Base-by-base conservation (phyloP, 2,329 filamentous ascomycete genomes). In the Talaromyces sp. region DNA sequence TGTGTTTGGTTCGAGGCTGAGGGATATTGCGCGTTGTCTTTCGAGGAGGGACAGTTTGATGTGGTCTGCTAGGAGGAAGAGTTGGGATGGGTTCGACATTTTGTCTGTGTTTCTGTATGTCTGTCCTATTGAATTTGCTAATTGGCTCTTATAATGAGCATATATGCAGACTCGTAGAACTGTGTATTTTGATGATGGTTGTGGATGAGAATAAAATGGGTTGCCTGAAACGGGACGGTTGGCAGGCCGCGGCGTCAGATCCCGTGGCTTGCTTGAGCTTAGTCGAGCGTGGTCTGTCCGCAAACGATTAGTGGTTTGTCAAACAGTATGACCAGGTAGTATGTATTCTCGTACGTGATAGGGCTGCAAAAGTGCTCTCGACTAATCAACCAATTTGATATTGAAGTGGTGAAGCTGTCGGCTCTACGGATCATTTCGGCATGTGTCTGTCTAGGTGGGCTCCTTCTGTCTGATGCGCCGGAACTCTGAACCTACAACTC, bases 11-110 rank as follows among this genome's bases (percentile, higher is more conserved):
- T 91, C 84, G 57, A 96, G 83, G 65, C 91, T 86, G 45, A 96
- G 82, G 13, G 86, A 89, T 67, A 90, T 85, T 51, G 92, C 91
- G 59, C 93, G 87, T 76, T 96, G 88, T 59, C 93, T 86, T 78
- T 97, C 94, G 25, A 97, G 85, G 15, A 99, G 82, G 13, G 92
- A 96, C 61, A 97, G 84, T 77, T 97, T 97, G 80, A 97, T 89
- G 75, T 97, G 93, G 77, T 99, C 94, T 68, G 92, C 91, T 59
- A 97, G 85, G 56, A 97, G 87, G 72, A 92, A 91, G 65, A 97
- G 87, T 74, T 97, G 92, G 13, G 81, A 81, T 52, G 84, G 79
- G 65, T 81, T 84, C 60, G 79, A 70, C 76, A 78, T 80, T 50
- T n/a, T 57, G 56, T 21, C 10, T 36, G 2, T 36, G 10, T 22